These are phyloP conservation scores for Rhizoclosmatium sp. DNA, from an alignment of 192 early-diverging fungal species.

Conservation along the genomic window DNA sequence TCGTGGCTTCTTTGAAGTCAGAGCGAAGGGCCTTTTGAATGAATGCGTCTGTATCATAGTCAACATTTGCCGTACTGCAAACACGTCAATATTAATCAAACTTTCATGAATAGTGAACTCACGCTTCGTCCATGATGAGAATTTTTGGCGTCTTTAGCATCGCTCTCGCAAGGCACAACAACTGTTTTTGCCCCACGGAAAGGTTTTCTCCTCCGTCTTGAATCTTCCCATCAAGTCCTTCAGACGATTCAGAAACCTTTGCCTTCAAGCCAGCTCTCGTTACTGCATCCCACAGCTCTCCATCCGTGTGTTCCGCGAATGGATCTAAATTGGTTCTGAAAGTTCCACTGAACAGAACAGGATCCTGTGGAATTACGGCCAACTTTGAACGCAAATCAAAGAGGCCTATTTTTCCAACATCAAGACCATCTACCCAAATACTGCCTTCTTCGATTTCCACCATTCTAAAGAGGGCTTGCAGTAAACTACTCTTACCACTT, in stretches of 20 bases:
- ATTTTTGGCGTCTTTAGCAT: conserved; percentile 57
- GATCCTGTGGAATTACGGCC: conserved; percentile 59
- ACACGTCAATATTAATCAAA: neutral
- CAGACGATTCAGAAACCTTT: conserved; percentile 41
- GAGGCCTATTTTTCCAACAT: conserved; percentile 57
- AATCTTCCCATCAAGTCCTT: conserved; percentile 69
- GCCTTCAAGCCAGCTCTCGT: neutral
- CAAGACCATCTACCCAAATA: conserved; percentile 65
- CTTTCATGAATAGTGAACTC: neutral
- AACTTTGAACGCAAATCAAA: conserved; percentile 39
- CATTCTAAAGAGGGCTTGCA: conserved; percentile 70
- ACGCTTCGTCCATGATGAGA: conserved; percentile 60
- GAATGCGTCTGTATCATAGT: conserved; percentile 82
- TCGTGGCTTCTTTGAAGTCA: conserved; percentile 55
- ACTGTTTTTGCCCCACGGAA: conserved; percentile 75
- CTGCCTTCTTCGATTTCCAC: conserved; percentile 58
- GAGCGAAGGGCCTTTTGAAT: conserved; percentile 86
- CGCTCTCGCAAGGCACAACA: conserved; percentile 65
- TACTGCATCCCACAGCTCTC: conserved; percentile 59
- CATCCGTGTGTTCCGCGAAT: conserved; percentile 60
- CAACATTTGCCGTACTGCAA: conserved; percentile 82
- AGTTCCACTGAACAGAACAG: conserved; percentile 64
- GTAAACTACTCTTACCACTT: conserved; percentile 69
- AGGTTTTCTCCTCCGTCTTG: conserved; percentile 87
- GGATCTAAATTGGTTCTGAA: conserved; percentile 82